Base-by-base conservation (phyloP, 371 early-diverging fungal species). In the Circinella umbellata region DNA sequence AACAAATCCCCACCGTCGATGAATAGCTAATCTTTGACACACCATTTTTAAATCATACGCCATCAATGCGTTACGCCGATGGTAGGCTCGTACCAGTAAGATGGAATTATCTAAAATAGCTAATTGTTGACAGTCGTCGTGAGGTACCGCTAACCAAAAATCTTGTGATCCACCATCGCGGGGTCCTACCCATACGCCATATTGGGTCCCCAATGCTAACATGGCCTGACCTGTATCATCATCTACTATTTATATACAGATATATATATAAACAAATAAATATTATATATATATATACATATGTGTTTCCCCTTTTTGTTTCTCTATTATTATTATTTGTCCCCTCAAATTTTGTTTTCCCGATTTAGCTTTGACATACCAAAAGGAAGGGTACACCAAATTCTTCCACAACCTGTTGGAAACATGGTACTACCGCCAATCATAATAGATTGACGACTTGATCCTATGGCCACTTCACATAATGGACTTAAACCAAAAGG, bases 131-230 rank as follows among this genome's bases (percentile, higher is more conserved):
- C 73, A 73, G 11, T 75, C 69, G 9, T 67, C 65, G 11, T 68
- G 66, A 3, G 71, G 64, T 15, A 81, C 27, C 0, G 71, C 75
- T 4, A 74, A 63, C 9, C 53, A 48, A 35, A 69, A 71, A 0
- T 68, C 63, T 13, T 35, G 47, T 7, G 69, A 64, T 4, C 55
- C 67, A 3, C 66, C 72, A 18, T 77, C 75, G 9, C 61, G 47
- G 9, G 73, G 66, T 1, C 72, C 76, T 4, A 77, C 61, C 76
- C 74, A 81, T 13, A 81, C 20, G 3, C 81, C 79, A 38, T 53
- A 46, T 47, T 72, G 75, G 0, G 79, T 76, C 2, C 81, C 73
- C 36, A 73, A 38, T 11, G 70, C 73, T 20, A 74, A 66, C 68
- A 67, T 68, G 39, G 66, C 47, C 53, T 36, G 51, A 3, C 65